Conservation (phyloP, 1,284 basidiomycete species). For the Melampsora americana region DNA sequence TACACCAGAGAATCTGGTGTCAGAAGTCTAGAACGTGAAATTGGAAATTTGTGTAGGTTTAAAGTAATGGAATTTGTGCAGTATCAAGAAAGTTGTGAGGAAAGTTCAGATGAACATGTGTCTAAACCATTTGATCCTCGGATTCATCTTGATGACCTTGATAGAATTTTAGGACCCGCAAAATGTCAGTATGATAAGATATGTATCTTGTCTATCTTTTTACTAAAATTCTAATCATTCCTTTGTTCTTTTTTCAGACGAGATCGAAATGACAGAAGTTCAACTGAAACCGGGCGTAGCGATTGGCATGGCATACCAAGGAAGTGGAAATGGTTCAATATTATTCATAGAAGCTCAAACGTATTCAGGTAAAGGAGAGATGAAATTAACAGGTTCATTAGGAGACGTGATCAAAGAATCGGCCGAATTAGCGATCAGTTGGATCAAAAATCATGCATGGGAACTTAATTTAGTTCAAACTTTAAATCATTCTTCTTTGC, state of each 20-base stretch:
- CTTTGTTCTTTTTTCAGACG: neutral
- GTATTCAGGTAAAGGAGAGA: conserved; percentile 46
- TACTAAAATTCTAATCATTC: conserved; percentile 16
- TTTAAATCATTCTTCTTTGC: conserved; percentile 66
- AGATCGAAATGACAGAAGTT: conserved; percentile 40
- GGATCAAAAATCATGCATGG: conserved; percentile 77
- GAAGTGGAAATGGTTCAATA: conserved; percentile 80
- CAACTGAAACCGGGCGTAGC: conserved; percentile 52
- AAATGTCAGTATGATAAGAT: conserved; percentile 58
- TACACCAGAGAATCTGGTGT: conserved; percentile 90
- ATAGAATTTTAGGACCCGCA: conserved; percentile 75
- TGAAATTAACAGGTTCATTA: conserved; percentile 54
- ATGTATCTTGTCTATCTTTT: conserved; percentile 56
- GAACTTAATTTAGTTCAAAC: conserved; percentile 69
- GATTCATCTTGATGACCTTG: conserved; percentile 71
- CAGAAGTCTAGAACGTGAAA: conserved; percentile 79
- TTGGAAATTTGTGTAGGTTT: conserved; percentile 76
- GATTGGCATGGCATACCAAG: conserved; percentile 82
- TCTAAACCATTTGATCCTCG: conserved; percentile 62
- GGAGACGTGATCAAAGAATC: conserved; percentile 85
- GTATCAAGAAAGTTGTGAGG: conserved; percentile 59
- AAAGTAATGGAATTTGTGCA: conserved; percentile 88
- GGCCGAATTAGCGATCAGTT: conserved; percentile 77
- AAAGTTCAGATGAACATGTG: conserved; percentile 46
- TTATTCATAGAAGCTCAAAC: conserved; percentile 59